Conservation (phyloP, 805 yeast species). For the Wickerhamiella bombiphila region DNA sequence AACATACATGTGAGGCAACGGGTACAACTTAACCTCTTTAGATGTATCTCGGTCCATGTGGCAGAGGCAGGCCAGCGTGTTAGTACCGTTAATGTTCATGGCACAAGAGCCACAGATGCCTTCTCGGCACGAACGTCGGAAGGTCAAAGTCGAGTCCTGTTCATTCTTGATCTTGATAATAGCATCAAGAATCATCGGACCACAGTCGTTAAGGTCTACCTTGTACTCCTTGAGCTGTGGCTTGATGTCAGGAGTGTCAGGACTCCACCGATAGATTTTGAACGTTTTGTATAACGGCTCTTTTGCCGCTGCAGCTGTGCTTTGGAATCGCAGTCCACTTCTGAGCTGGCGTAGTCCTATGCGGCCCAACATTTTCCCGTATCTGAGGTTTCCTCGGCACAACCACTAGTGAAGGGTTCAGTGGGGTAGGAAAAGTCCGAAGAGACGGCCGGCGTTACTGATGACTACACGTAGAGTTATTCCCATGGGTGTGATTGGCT, state of each 20-base stretch:
- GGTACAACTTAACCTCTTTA: slow-evolving; percentile 78
- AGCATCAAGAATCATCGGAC: slow-evolving; percentile 97
- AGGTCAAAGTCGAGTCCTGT: slow-evolving; percentile 87
- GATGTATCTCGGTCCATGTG: slow-evolving; percentile 68
- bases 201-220: slow-evolving; percentile 79
- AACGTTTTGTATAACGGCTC: slow-evolving; percentile 60
- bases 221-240: slow-evolving; percentile 75
- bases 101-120: slow-evolving; percentile 99
- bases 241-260: slow-evolving; percentile 86
- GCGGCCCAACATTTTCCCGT: neutral
- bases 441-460: too few species aligned
- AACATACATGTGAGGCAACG: slow-evolving; percentile 95
- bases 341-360: neutral
- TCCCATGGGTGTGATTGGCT: too few species aligned
- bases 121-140: slow-evolving; percentile 97
- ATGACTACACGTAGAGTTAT: too few species aligned
- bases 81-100: slow-evolving; percentile 96
- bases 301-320: slow-evolving; percentile 34
- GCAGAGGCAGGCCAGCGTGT: slow-evolving; percentile 94
- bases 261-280: slow-evolving; percentile 95
- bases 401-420: too few species aligned
- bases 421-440: too few species aligned
- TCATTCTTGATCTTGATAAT: slow-evolving; percentile 88
- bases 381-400: too few species aligned
- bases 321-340: slow-evolving; percentile 4